Conservation (phyloP, 1,284 basidiomycete species). For the Mrakiaceae sp. region DNA sequence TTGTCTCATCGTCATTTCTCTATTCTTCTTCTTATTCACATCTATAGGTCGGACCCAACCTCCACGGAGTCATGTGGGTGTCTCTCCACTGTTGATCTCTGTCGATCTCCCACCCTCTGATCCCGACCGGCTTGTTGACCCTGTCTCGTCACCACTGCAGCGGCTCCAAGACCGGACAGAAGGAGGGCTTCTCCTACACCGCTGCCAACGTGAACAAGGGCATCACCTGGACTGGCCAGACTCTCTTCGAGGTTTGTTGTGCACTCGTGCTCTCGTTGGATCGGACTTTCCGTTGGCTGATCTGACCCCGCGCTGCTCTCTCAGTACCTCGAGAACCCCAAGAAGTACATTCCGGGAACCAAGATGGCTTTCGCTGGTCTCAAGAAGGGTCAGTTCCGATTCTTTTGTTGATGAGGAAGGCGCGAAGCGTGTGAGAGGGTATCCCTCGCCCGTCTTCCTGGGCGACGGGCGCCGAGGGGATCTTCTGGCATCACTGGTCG, state of each 20-base stretch:
- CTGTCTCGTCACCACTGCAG: slow-evolving; percentile 26
- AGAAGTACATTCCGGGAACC: slow-evolving; percentile 49
- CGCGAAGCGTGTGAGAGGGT: too few species aligned
- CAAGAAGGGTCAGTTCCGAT: slow-evolving; percentile 53
- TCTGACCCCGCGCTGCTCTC: slow-evolving; percentile 35
- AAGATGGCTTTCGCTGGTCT: slow-evolving; percentile 97
- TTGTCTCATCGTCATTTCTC: background rate
- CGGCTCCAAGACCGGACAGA: slow-evolving; percentile 85
- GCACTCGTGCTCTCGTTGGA: background rate
- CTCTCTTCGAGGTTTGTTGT: slow-evolving; percentile 30
- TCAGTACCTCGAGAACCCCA: slow-evolving; percentile 91
- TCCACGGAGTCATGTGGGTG: slow-evolving; percentile 58
- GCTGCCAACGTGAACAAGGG: slow-evolving; percentile 95
- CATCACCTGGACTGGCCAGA: slow-evolving; percentile 50
- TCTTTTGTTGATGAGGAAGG: background rate
- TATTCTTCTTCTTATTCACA: background rate
- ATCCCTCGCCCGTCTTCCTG: too few species aligned
- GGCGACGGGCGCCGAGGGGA: too few species aligned
- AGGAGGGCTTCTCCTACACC: slow-evolving; percentile 80
- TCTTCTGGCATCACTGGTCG: too few species aligned
- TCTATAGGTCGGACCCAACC: slow-evolving; percentile 72
- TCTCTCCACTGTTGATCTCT: background rate
- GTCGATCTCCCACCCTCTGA: background rate
- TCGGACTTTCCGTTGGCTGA: background rate
- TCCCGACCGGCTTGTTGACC: background rate